Evolutionary conservation across 192 early-diverging fungal species (phyloP).

Genomic region (Coemansia sp.): DNA sequence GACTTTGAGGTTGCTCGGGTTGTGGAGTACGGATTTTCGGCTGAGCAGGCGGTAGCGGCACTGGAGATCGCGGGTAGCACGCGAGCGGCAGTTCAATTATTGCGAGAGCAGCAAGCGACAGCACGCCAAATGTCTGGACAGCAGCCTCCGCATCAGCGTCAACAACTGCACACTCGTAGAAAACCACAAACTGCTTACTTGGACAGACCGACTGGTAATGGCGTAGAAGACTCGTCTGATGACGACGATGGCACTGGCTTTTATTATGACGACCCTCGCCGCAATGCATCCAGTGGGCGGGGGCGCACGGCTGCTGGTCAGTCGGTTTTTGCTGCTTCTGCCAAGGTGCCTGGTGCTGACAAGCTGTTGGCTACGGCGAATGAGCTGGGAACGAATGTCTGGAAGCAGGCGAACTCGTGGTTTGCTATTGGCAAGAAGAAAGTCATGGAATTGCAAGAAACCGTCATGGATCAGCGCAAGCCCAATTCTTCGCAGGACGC

Average conservation of each 20-base stretch:
- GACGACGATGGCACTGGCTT: constrained; percentile 16
- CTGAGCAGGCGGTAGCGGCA: constrained; percentile 64
- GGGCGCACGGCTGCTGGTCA: constrained; percentile 6
- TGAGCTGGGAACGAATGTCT: constrained; percentile 48
- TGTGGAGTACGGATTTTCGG: constrained; percentile 79
- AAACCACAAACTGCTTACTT: not conserved
- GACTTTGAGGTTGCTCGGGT: constrained; percentile 71
- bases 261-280: constrained; percentile 23
- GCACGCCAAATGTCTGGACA: constrained; percentile 9
- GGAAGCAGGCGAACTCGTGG: constrained; percentile 58
- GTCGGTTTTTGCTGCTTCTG: not conserved
- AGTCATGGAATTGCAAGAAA: constrained; percentile 52
- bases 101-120: constrained; percentile 42
- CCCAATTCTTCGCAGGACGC: not conserved
- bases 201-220: constrained; percentile 8
- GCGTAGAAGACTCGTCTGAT: constrained; percentile 20
- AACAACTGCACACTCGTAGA: not conserved
- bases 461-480: constrained; percentile 38
- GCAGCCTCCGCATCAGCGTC: not conserved
- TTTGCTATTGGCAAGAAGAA: constrained; percentile 58
- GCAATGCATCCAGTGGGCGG: not conserved
- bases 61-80: constrained; percentile 68
- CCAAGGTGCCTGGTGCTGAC: constrained; percentile 26
- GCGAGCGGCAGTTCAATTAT: constrained; percentile 58
- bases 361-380: constrained; percentile 50